phyloP scores from a whole-genome alignment of 1,139 yeast genomes.

The Magnusiomyces paraingens region DNA sequence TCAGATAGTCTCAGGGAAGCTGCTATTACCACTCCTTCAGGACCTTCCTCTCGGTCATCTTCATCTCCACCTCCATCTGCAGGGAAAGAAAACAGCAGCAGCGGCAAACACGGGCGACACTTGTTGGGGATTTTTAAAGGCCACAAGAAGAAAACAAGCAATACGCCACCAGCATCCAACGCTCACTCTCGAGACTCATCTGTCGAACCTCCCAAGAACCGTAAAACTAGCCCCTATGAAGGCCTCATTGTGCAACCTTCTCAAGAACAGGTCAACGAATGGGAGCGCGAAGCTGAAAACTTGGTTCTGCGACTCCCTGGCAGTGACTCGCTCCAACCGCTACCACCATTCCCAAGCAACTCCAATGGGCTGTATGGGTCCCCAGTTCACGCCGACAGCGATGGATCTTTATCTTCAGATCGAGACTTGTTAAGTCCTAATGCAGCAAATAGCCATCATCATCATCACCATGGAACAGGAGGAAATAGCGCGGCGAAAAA shows the following conservation, averaged over 20 bases:
- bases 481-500: background rate
- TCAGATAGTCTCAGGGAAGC: no score
- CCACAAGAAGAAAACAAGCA: background rate
- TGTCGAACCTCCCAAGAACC: background rate
- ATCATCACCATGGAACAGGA: no score
- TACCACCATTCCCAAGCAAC: background rate
- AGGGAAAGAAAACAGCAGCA: background rate
- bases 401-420: no score
- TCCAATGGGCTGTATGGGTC: no score
- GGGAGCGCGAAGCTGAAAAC: constrained; percentile 6
- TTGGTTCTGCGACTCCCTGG: background rate
- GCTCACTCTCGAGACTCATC: background rate
- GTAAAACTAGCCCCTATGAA: background rate
- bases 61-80: background rate
- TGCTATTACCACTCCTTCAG: no score
- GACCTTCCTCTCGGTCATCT: no score
- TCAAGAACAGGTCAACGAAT: background rate
- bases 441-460: no score
- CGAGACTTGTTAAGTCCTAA: no score
- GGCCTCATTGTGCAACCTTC: background rate
- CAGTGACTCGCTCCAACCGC: background rate
- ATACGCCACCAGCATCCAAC: background rate
- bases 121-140: background rate
- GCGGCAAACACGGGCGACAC: background rate
- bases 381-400: no score